Conservation (phyloP, 768 basidiomycete genomes). For the Coprinopsis strossmayeri region DNA sequence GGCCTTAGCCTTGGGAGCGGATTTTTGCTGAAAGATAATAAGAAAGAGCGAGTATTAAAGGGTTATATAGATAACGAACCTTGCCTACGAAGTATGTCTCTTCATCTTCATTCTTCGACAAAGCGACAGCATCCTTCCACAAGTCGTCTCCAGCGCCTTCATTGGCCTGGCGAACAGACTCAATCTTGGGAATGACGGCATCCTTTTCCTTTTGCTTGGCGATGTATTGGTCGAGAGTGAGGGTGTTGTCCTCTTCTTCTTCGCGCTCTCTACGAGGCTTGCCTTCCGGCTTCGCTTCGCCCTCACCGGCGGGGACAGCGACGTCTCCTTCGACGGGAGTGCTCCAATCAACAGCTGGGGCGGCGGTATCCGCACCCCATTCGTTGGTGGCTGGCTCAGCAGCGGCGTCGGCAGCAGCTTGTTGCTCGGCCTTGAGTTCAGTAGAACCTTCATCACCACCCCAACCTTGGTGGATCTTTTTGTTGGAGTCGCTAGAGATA, state of each 20-base stretch:
- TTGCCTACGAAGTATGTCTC: conserved; percentile 84
- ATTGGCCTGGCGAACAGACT: conserved; percentile 69
- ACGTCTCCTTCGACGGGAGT: conserved; percentile 20
- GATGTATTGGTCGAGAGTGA: conserved; percentile 91
- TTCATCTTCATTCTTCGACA: conserved; percentile 66
- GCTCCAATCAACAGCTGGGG: no score
- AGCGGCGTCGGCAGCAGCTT: conserved; percentile 58
- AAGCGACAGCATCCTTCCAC: conserved; percentile 66
- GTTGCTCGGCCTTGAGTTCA: conserved; percentile 78
- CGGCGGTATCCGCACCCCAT: no score
- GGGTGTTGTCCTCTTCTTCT: conserved; percentile 90
- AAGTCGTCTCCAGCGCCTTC: conserved; percentile 65
- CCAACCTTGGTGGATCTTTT: conserved; percentile 93
- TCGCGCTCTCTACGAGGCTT: conserved; percentile 49
- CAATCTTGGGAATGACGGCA: conserved; percentile 67
- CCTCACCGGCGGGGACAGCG: conserved; percentile 30
- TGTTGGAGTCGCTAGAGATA: conserved; percentile 77
- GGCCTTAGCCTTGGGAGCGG: conserved; percentile 54
- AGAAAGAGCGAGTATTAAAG: conserved; percentile 8
- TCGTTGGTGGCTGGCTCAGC: conserved; percentile 40
- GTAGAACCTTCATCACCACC: conserved; percentile 84
- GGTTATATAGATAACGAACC: conserved; percentile 40
- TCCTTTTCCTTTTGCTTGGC: conserved; percentile 71
- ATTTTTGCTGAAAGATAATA: conserved; percentile 44
- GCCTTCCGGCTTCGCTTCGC: conserved; percentile 28